These are phyloP conservation scores for Thielaviopsis ethacetica DNA, from an alignment of 2,329 filamentous ascomycete genomes.

Conservation along the genomic window DNA sequence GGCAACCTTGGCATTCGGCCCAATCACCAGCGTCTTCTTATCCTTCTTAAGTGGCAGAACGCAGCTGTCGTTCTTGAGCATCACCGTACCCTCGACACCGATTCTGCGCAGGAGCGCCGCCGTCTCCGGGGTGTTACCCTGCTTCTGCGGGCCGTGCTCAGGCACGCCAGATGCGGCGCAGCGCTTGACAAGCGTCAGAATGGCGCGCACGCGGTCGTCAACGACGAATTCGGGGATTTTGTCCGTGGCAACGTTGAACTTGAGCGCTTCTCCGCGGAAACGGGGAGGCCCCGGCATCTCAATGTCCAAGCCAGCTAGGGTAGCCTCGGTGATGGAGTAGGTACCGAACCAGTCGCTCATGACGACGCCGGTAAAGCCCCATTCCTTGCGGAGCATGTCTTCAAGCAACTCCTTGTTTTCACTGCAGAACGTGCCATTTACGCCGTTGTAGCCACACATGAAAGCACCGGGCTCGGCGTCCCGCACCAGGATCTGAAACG, in stretches of 20 bases:
- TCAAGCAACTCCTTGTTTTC: slow-evolving; percentile 35
- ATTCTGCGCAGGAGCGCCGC: slow-evolving; percentile 47
- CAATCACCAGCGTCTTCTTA: slow-evolving; percentile 42
- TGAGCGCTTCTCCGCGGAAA: slow-evolving; percentile 33
- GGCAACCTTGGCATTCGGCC: slow-evolving; percentile 39
- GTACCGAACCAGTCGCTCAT: slow-evolving; percentile 46
- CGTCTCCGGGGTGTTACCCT: slow-evolving; percentile 42
- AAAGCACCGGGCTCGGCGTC: slow-evolving; percentile 34
- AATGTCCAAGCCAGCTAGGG: slow-evolving; percentile 36
- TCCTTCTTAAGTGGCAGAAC: slow-evolving; percentile 47
- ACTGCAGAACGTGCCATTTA: slow-evolving; percentile 39
- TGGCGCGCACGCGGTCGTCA: slow-evolving; percentile 39
- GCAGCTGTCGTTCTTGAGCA: slow-evolving; percentile 54
- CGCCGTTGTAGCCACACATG: slow-evolving; percentile 44
- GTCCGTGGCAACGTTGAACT: slow-evolving; percentile 35
- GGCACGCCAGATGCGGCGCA: slow-evolving; percentile 35
- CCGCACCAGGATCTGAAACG: slow-evolving; percentile 39
- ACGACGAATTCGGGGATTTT: slow-evolving; percentile 39
- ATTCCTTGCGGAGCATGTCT: slow-evolving; percentile 36
- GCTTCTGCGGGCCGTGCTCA: slow-evolving; percentile 36
- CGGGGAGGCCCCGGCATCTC: slow-evolving; percentile 43
- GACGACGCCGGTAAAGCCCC: slow-evolving; percentile 39
- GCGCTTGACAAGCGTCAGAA: slow-evolving; percentile 44
- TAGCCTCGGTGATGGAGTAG: slow-evolving; percentile 35
- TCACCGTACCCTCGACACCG: slow-evolving; percentile 52